phyloP scores from a whole-genome alignment of 2,329 filamentous ascomycete species.

The Chaetomium globosum region DNA sequence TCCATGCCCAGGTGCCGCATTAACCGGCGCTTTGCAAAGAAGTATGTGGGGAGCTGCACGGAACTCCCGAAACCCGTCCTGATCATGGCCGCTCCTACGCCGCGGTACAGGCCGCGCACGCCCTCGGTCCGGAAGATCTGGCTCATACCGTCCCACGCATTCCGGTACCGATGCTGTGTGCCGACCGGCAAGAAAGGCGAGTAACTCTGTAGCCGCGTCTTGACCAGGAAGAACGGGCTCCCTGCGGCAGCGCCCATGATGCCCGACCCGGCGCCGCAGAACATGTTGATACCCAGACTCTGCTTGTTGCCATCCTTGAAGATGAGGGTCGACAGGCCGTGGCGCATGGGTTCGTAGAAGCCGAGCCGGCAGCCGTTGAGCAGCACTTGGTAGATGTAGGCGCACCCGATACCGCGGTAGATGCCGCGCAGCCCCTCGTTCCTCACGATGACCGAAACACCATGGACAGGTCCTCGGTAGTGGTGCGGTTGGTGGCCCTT shows the following conservation, averaged over 20 bases:
- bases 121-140: conserved; percentile 81
- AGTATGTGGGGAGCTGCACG: conserved; percentile 96
- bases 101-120: conserved; percentile 79
- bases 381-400: conserved; percentile 94
- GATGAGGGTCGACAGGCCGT: conserved; percentile 67
- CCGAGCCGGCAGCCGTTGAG: conserved; percentile 95
- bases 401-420: conserved; percentile 85
- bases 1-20: conserved; percentile 83
- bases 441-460: conserved; percentile 82
- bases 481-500: conserved; percentile 83
- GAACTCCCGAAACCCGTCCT: conserved; percentile 93
- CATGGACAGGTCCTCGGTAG: conserved; percentile 90
- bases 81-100: conserved; percentile 91
- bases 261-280: conserved; percentile 85
- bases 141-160: conserved; percentile 78
- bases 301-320: conserved; percentile 75
- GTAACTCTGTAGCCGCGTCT: conserved; percentile 92
- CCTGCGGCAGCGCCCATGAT: conserved; percentile 90
- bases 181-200: conserved; percentile 91
- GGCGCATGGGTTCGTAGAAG: conserved; percentile 95
- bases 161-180: conserved; percentile 92
- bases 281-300: conserved; percentile 87
- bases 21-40: conserved; percentile 89
- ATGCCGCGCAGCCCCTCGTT: conserved; percentile 87
- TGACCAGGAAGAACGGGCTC: conserved; percentile 96